Evolutionary conservation across 2,329 filamentous ascomycete genomes (phyloP), one percentile per base, ranked within the genome.

Genomic region (Penicillium olsonii): DNA sequence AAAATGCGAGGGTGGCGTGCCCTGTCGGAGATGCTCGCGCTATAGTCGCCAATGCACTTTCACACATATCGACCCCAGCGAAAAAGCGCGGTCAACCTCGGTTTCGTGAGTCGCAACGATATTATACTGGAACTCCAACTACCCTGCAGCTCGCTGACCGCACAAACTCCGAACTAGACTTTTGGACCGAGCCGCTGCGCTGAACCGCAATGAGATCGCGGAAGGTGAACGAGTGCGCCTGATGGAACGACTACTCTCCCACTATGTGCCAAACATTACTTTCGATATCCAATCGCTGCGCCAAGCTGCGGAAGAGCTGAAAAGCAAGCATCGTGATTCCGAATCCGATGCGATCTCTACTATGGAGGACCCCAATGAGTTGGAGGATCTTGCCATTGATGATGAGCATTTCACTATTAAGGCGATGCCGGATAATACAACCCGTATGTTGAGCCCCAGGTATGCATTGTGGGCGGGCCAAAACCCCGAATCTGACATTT

Each of bases 1-100:
- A 62, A 80, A 81, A 65, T 82, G 79, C 57, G 78, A 81, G 56
- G 79, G 79, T 39, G 79, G 78, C 42, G 70, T 79, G 15, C 79
- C 79, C 2, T 82, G 79, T 59, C 75, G 77, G 39, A 68, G 79
- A 46, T 82, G 79, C 59, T 69, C 75, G 48, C 77, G 76, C 50
- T 75, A 80, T 55, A 74, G 74, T 50, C 74, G 78, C 37, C 73
- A 75, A 56, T 81, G 79, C 62, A 70, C 76, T 50, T 80, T 80
- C 55, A 71, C 70, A 9, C 71, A 69, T 42, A 63, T 68, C 27
- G 68, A 71, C 38, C 65, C 65, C 37, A 59, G 54, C 37, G 67
- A 69, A 50, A 70, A 62, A 52, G 48, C 52, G 35, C 63, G 68
- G 33, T 68, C 66, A 17, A 60, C 67, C 14, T 64, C 65, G 12